These are phyloP conservation scores for Scleroderma citrinum DNA, from an alignment of 768 basidiomycete species.

Conservation along the genomic window DNA sequence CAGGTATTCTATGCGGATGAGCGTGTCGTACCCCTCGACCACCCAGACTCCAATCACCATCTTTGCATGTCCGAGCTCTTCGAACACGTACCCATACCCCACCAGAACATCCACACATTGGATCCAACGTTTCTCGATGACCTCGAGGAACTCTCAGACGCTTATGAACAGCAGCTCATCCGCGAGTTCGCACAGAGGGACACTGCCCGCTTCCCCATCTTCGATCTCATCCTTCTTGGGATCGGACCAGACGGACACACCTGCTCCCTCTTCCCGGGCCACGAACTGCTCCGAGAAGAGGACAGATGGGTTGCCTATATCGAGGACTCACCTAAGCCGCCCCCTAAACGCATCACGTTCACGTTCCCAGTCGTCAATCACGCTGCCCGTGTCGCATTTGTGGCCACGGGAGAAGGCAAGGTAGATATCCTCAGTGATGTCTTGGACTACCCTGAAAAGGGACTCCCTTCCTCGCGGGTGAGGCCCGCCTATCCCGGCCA, in stretches of 20 bases:
- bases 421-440: constrained; percentile 63
- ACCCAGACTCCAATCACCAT: constrained; percentile 87
- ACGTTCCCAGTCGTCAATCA: constrained; percentile 91
- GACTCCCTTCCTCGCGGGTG: constrained; percentile 80
- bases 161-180: constrained; percentile 82
- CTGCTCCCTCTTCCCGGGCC: constrained; percentile 94
- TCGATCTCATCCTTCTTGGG: constrained; percentile 95
- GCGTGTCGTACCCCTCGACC: constrained; percentile 87
- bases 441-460: constrained; percentile 75
- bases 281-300: constrained; percentile 72
- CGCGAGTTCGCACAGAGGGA: constrained; percentile 88
- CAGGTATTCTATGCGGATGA: constrained; percentile 98
- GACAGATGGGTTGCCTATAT: constrained; percentile 95
- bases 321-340: constrained; percentile 92
- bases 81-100: constrained; percentile 75
- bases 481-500: constrained; percentile 74
- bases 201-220: constrained; percentile 92
- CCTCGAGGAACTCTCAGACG: constrained; percentile 74
- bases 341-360: constrained; percentile 83
- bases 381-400: constrained; percentile 82
- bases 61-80: constrained; percentile 72
- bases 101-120: constrained; percentile 76
- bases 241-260: constrained; percentile 99
- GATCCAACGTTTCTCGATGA: constrained; percentile 61
- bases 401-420: constrained; percentile 80